phyloP scores from a whole-genome alignment of 768 basidiomycete genomes.

The Auricularia sp. region DNA sequence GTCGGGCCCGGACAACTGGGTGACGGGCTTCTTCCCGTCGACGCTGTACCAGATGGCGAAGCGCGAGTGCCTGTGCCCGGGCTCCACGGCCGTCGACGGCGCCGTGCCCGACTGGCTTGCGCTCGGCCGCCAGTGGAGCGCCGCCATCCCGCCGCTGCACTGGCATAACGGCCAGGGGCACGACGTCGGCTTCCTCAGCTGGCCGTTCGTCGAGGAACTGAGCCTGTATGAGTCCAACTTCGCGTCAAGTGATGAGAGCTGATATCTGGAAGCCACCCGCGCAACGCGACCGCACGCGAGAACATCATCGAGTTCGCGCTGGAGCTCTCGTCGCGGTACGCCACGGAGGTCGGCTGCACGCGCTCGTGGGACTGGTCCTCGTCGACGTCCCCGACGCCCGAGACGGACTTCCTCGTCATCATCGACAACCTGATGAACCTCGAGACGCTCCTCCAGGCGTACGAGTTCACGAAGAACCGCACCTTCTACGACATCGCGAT shows the following conservation, averaged over 20 bases:
- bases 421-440: slow-evolving; percentile 16
- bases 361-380: slow-evolving; percentile 11
- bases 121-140: slow-evolving; percentile 8
- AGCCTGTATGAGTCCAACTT: too few relatives aligned
- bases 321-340: slow-evolving; percentile 9
- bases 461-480: slow-evolving; percentile 6
- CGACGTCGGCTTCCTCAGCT: slow-evolving; percentile 12
- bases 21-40: slow-evolving; percentile 57
- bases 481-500: slow-evolving; percentile 13
- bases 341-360: slow-evolving; percentile 10
- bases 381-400: background rate
- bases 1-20: slow-evolving; percentile 29
- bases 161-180: slow-evolving; percentile 6
- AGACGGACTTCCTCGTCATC: slow-evolving; percentile 8
- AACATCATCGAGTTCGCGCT: slow-evolving; percentile 9
- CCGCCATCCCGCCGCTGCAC: slow-evolving; percentile 4
- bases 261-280: slow-evolving; percentile 4
- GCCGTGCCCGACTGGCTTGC: slow-evolving; percentile 8
- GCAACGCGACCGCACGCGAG: slow-evolving; percentile 7
- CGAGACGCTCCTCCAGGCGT: slow-evolving; percentile 3
- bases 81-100: slow-evolving; percentile 27
- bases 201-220: slow-evolving; percentile 10
- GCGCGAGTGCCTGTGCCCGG: slow-evolving; percentile 37
- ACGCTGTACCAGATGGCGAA: slow-evolving; percentile 50
- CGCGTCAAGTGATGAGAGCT: background rate